Percentiles rank a stretch among this genome's conserved stretches.
Evolutionary conservation across 2,329 filamentous ascomycete species (phyloP).

Genomic region (Chrysosporium keratinophilum): DNA sequence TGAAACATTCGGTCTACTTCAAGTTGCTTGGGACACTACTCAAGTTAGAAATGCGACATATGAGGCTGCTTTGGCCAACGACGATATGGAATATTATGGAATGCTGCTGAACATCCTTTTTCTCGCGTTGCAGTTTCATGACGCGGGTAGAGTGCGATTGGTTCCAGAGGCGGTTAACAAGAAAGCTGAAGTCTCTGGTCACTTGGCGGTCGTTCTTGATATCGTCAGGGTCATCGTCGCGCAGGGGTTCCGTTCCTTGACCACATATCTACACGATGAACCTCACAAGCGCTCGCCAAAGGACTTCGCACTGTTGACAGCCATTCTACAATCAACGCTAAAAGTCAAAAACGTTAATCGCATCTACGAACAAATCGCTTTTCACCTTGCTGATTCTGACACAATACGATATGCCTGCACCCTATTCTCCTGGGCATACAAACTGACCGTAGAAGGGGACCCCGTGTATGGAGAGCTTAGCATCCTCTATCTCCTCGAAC

Average conservation of each 20-base stretch:
- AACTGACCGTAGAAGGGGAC: slow-evolving; percentile 64
- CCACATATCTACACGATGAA: slow-evolving; percentile 69
- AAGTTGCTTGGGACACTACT: slow-evolving; percentile 52
- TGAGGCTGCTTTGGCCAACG: slow-evolving; percentile 47
- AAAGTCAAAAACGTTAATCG: slow-evolving; percentile 66
- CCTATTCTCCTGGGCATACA: slow-evolving; percentile 89
- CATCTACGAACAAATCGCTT: slow-evolving; percentile 59
- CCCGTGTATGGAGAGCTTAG: slow-evolving; percentile 91
- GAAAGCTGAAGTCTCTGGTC: slow-evolving; percentile 31
- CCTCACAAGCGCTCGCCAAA: slow-evolving; percentile 56
- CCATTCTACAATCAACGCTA: slow-evolving; percentile 74
- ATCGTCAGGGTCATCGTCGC: slow-evolving; percentile 70
- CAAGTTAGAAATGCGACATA: slow-evolving; percentile 47
- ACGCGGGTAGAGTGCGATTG: slow-evolving; percentile 27
- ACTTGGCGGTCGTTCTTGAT: slow-evolving; percentile 58
- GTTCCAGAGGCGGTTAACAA: slow-evolving; percentile 28
- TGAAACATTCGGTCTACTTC: slow-evolving; percentile 46
- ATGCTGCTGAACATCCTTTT: slow-evolving; percentile 76
- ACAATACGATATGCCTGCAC: slow-evolving; percentile 71
- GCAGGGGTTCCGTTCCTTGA: slow-evolving; percentile 70
- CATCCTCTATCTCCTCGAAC: slow-evolving; percentile 74
- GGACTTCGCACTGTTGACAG: slow-evolving; percentile 78
- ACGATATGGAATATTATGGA: slow-evolving; percentile 63
- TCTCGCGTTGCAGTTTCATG: slow-evolving; percentile 55
- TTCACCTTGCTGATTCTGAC: slow-evolving; percentile 55